A percentile compares a stretch with the other conserved stretches of the same genome.
These are phyloP conservation scores for Salix dunnii DNA, from an alignment of 345 rosid genomes.

Conservation along the genomic window DNA sequence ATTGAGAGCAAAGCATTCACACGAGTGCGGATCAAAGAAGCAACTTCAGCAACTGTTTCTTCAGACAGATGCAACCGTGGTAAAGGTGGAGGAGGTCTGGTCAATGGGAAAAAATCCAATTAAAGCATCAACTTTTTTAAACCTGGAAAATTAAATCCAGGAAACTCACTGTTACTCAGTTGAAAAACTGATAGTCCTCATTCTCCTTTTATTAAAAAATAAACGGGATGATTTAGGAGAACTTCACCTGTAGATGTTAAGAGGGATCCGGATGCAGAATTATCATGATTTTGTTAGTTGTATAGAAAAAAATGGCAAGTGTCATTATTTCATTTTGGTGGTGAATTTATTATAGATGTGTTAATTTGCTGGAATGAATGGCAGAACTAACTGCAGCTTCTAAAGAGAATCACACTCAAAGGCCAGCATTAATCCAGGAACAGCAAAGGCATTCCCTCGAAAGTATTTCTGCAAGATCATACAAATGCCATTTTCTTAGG, in stretches of 20 bases:
- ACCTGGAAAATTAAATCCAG: neutral
- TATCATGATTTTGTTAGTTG: neutral
- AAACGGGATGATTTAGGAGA: neutral
- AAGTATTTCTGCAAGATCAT: neutral
- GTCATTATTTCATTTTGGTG: neutral
- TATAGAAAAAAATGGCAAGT: neutral
- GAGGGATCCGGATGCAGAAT: neutral
- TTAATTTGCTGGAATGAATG: neutral
- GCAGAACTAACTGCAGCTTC: neutral
- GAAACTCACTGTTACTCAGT: neutral
- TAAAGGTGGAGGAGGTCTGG: conserved; percentile 91
- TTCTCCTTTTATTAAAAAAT: neutral
- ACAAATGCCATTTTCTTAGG: neutral
- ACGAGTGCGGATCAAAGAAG: conserved; percentile 38
- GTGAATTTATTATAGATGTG: neutral
- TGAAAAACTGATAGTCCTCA: neutral
- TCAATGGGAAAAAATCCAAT: conserved; percentile 1
- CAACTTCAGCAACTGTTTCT: conserved; percentile 49
- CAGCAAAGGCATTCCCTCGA: neutral
- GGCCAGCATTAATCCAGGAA: neutral
- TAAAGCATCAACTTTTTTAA: conserved; percentile 11
- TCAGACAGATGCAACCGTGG: conserved; percentile 71
- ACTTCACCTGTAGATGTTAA: neutral
- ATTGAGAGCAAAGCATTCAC: conserved; percentile 58
- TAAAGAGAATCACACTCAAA: neutral